Percentiles rank a stretch among this genome's conserved stretches.
These are phyloP conservation scores for Lophium mytilinum DNA, from an alignment of 495 filamentous ascomycete genomes.

Conservation along the genomic window DNA sequence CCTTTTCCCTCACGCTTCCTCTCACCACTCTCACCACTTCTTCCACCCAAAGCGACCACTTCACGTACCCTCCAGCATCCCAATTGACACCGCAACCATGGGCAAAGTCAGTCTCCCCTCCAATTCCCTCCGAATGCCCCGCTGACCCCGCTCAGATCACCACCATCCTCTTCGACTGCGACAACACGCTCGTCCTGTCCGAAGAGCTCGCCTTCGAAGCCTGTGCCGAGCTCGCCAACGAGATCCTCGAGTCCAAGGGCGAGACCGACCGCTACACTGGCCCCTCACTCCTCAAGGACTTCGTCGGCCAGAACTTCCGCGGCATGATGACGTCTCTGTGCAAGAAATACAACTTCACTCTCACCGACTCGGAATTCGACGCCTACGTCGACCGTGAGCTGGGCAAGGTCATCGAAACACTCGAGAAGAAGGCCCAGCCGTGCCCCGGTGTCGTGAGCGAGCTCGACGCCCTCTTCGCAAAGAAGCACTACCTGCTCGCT, in stretches of 20 bases:
- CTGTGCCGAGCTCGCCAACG: conserved; percentile 83
- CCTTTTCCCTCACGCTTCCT: too few species aligned
- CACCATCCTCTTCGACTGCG: conserved; percentile 84
- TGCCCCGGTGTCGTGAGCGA: conserved; percentile 63
- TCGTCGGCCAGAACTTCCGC: conserved; percentile 92
- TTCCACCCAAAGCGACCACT: too few species aligned
- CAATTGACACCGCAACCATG: too few species aligned
- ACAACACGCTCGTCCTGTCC: conserved; percentile 92
- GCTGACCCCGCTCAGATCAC: conserved; percentile 47
- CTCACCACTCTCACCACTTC: too few species aligned
- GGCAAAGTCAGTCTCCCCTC: too few species aligned
- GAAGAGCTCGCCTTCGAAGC: conserved; percentile 88
- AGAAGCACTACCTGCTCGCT: conserved; percentile 61
- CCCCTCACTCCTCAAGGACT: conserved; percentile 68
- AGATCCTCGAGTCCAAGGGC: conserved; percentile 62
- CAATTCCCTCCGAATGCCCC: not conserved
- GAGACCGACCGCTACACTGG: conserved; percentile 70
- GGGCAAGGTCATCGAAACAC: conserved; percentile 72
- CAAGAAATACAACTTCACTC: conserved; percentile 62
- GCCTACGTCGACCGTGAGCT: conserved; percentile 70
- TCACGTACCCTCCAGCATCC: too few species aligned
- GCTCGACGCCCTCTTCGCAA: conserved; percentile 53
- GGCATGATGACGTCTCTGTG: conserved; percentile 73
- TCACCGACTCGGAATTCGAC: conserved; percentile 60
- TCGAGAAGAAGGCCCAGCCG: conserved; percentile 56